Base-by-base conservation (phyloP, 2,329 filamentous ascomycete species). In the Claviceps paspali region DNA sequence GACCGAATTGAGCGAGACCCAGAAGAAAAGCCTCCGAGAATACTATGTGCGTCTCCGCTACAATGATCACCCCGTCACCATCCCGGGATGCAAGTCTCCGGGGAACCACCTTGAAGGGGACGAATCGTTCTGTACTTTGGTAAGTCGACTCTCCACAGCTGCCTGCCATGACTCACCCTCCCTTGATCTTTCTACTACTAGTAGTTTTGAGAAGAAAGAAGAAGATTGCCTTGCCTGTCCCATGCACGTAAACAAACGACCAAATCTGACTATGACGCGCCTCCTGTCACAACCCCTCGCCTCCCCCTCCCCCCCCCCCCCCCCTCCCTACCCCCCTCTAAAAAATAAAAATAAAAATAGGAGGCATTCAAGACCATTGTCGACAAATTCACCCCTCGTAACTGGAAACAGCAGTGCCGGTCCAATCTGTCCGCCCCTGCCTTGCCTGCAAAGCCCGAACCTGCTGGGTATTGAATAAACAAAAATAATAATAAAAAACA, bases 11-110 rank as follows among this genome's bases (percentile, higher is more conserved):
- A 67, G 64, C 0, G 57, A 65, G 0, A 52, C 59, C 1, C 74
- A 87, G 47, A 73, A 67, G 47, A 57, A 64, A 12, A 68, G 65
- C 38, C 58, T 92, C 9, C 65, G 81, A 19, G 79, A 75, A 2
- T 86, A 92, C 63, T 98, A 82, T 57, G 88, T 98, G 11, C 77
- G 91, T 14, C 57, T 98, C 40, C 73, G 87, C 35, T 98, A 93
- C 59, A 98, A 98, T 49, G 91, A 96, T 55, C 67, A 70, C 37
- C 73, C 85, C 3, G 74, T 96, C 52, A 74, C 69, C 11, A 68
- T 98, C 14, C 88, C 88, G 0, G 87, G 84, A 3, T 98, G 91
- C 57, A 76, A 70, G 46, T 60, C 68, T 8, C 59, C 67, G 0
- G 84, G 85, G 6, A 92, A 87, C 42, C 91, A 98, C 59, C 67